Conservation (phyloP, 1,284 basidiomycete species). For the Ustilago curta region DNA sequence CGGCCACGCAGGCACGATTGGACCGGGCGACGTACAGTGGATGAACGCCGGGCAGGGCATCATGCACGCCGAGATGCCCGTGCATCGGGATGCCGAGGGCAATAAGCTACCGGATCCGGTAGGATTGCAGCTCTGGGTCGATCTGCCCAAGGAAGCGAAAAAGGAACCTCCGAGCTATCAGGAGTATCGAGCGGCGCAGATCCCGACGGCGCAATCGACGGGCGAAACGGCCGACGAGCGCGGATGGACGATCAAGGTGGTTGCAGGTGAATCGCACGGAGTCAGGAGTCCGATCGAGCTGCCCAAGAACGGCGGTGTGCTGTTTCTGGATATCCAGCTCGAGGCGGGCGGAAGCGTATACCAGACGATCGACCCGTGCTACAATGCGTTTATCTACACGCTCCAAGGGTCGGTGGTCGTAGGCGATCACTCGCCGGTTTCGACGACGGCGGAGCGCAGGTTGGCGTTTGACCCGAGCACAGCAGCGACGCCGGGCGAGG, state of each 20-base stretch:
- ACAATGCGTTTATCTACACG: slow-evolving; percentile 70
- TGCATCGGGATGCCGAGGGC: slow-evolving; percentile 75
- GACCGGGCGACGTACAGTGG: slow-evolving; percentile 73
- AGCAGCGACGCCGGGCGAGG: neutral
- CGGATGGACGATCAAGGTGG: slow-evolving; percentile 79
- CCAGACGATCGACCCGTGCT: slow-evolving; percentile 79
- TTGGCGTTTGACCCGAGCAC: slow-evolving; percentile 13
- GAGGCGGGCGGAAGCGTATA: slow-evolving; percentile 78
- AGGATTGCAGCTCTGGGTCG: slow-evolving; percentile 93
- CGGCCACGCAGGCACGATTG: slow-evolving; percentile 79
- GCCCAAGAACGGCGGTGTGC: slow-evolving; percentile 81
- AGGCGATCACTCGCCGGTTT: slow-evolving; percentile 70
- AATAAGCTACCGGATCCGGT: slow-evolving; percentile 74
- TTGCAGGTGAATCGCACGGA: slow-evolving; percentile 88
- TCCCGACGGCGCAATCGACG: slow-evolving; percentile 73
- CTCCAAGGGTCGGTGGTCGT: slow-evolving; percentile 73
- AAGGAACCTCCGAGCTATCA: slow-evolving; percentile 76
- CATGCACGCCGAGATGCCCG: slow-evolving; percentile 78
- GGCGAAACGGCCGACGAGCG: slow-evolving; percentile 77
- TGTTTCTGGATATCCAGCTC: slow-evolving; percentile 88
- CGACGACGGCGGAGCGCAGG: neutral
- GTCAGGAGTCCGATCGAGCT: slow-evolving; percentile 87
- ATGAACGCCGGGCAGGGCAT: slow-evolving; percentile 58
- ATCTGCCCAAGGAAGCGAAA: slow-evolving; percentile 87
- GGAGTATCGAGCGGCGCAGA: slow-evolving; percentile 71